phyloP scores from a whole-genome alignment of 352 stramenopile species.

The Phytophthora palmivora region DNA sequence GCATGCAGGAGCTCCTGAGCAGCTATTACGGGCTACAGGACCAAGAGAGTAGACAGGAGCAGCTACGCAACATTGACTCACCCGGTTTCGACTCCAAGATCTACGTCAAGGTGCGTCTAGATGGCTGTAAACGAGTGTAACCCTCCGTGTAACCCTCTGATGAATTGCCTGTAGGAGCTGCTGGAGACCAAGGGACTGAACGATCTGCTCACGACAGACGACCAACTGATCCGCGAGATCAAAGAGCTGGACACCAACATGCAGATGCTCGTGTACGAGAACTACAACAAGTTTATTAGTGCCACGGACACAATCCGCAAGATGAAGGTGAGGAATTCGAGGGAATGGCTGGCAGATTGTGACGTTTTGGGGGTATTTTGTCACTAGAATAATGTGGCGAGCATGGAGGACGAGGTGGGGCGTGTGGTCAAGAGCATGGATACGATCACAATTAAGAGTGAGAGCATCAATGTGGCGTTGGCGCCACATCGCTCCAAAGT shows the following conservation, averaged over 20 bases:
- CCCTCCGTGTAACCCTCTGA: slow-evolving; percentile 5
- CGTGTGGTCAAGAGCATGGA: slow-evolving; percentile 91
- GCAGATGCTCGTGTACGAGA: slow-evolving; percentile 99
- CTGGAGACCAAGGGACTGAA: slow-evolving; percentile 67
- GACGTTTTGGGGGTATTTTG: neutral
- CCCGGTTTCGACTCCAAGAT: slow-evolving; percentile 69
- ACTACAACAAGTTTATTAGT: slow-evolving; percentile 99
- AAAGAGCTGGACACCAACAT: slow-evolving; percentile 98
- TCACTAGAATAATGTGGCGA: slow-evolving; percentile 87
- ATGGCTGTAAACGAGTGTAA: neutral
- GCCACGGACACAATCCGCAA: slow-evolving; percentile 99
- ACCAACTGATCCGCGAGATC: slow-evolving; percentile 88
- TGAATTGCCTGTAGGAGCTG: slow-evolving; percentile 48
- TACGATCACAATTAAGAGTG: slow-evolving; percentile 85
- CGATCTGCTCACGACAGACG: slow-evolving; percentile 75
- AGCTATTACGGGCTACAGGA: slow-evolving; percentile 89
- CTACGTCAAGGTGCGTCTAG: slow-evolving; percentile 70
- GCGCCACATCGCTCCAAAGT: slow-evolving; percentile 89
- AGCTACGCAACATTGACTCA: slow-evolving; percentile 79
- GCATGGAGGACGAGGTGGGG: slow-evolving; percentile 91
- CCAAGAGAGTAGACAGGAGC: slow-evolving; percentile 71
- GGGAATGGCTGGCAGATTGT: slow-evolving; percentile 10
- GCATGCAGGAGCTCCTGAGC: slow-evolving; percentile 91
- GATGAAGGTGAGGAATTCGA: slow-evolving; percentile 77
- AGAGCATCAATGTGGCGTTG: slow-evolving; percentile 90